phyloP scores from a whole-genome alignment of 352 stramenopile species.

The Elongisporangium prolatum region DNA sequence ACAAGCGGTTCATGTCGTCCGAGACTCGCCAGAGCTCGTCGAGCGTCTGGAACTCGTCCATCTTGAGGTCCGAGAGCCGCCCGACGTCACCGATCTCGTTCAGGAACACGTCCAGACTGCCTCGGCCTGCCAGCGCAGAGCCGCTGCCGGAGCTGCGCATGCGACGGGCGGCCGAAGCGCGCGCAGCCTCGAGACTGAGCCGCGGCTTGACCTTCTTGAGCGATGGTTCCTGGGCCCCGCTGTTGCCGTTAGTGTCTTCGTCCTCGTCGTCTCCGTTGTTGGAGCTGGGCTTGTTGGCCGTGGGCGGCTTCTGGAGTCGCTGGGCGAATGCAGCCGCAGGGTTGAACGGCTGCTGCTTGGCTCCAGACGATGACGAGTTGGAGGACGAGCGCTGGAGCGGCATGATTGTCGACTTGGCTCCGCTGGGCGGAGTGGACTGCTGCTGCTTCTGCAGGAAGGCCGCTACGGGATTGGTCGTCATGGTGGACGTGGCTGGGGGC shows the following conservation, averaged over 20 bases:
- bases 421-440: slow-evolving; percentile 29
- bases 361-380: not conserved
- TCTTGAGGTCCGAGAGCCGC: slow-evolving; percentile 80
- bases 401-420: slow-evolving; percentile 37
- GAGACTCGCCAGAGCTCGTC: slow-evolving; percentile 82
- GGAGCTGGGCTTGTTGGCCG: slow-evolving; percentile 34
- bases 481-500: slow-evolving; percentile 1
- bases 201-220: slow-evolving; percentile 74
- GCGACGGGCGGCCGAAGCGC: slow-evolving; percentile 57
- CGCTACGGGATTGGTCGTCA: slow-evolving; percentile 33
- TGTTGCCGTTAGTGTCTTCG: slow-evolving; percentile 26
- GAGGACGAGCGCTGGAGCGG: slow-evolving; percentile 10
- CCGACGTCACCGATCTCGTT: slow-evolving; percentile 78
- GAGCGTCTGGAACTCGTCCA: slow-evolving; percentile 81
- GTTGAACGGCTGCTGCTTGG: slow-evolving; percentile 14
- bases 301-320: slow-evolving; percentile 37
- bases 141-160: slow-evolving; percentile 58
- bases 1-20: slow-evolving; percentile 81
- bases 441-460: slow-evolving; percentile 57
- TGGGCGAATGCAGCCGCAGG: slow-evolving; percentile 35
- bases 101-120: slow-evolving; percentile 71
- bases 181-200: slow-evolving; percentile 72
- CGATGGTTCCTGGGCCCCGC: slow-evolving; percentile 40
- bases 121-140: slow-evolving; percentile 42
- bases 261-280: slow-evolving; percentile 32